Percentiles rank a stretch among this genome's conserved stretches.
These are phyloP conservation scores for Plectosphaerella cucumerina DNA, from an alignment of 2,329 filamentous ascomycete genomes.

Conservation along the genomic window DNA sequence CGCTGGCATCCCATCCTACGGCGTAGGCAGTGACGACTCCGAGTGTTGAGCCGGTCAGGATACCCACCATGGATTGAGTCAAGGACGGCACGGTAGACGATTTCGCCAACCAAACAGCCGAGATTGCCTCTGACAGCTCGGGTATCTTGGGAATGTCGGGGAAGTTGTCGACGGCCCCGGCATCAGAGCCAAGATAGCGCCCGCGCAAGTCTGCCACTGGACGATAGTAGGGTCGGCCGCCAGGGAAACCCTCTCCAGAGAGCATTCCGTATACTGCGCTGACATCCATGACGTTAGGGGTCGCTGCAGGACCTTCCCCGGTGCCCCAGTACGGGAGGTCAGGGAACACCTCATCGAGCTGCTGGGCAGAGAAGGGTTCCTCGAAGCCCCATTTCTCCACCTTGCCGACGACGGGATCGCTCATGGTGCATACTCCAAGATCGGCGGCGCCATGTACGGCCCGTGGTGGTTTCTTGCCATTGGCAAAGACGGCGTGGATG, in stretches of 20 bases:
- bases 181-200: slow-evolving; percentile 64
- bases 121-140: slow-evolving; percentile 65
- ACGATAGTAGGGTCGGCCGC: slow-evolving; percentile 76
- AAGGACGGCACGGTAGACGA: slow-evolving; percentile 64
- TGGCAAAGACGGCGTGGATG: slow-evolving; percentile 71
- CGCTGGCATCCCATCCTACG: slow-evolving; percentile 55
- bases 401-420: slow-evolving; percentile 73
- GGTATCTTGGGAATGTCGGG: slow-evolving; percentile 75
- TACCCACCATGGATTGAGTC: slow-evolving; percentile 75
- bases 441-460: slow-evolving; percentile 83
- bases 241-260: slow-evolving; percentile 81
- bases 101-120: slow-evolving; percentile 87
- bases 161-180: slow-evolving; percentile 56
- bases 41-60: slow-evolving; percentile 77
- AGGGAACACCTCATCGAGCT: slow-evolving; percentile 74
- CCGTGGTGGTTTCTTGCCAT: slow-evolving; percentile 68
- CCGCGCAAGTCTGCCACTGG: slow-evolving; percentile 70
- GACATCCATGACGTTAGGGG: slow-evolving; percentile 85
- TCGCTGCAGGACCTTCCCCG: slow-evolving; percentile 71
- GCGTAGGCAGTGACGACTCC: slow-evolving; percentile 82
- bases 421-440: slow-evolving; percentile 71
- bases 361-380: slow-evolving; percentile 69
- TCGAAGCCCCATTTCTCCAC: slow-evolving; percentile 78
- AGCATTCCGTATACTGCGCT: slow-evolving; percentile 81
- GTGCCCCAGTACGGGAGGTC: slow-evolving; percentile 72